A percentile compares a stretch with the other conserved stretches of the same genome.
These are phyloP conservation scores for Solanum pinnatisectum DNA, from an alignment of 257 asterid species.

Conservation along the genomic window DNA sequence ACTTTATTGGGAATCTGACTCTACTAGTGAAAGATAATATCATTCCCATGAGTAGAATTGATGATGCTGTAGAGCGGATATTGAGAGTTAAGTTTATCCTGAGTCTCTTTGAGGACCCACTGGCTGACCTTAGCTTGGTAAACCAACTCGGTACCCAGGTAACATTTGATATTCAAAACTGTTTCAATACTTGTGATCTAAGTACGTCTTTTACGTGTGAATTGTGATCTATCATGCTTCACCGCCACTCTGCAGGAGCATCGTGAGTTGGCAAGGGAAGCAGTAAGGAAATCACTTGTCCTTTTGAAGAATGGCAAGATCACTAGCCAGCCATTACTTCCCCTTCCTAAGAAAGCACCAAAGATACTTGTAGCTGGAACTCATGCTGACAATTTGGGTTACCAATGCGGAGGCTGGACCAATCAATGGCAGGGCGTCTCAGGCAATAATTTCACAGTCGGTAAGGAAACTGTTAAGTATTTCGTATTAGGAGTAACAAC, in stretches of 20 bases:
- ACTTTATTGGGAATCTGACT: conserved; percentile 21
- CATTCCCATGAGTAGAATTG: conserved; percentile 34
- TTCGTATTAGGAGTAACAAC: not conserved
- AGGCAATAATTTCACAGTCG: conserved; percentile 6
- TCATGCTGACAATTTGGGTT: conserved; percentile 28
- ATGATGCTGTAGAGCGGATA: conserved; percentile 35
- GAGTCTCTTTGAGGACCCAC: conserved; percentile 32
- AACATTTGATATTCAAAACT: not conserved
- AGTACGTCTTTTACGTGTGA: not conserved
- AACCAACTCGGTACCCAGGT: conserved; percentile 37
- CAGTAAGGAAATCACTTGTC: conserved; percentile 35
- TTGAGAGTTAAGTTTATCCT: conserved; percentile 31
- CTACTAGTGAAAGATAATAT: conserved; percentile 17
- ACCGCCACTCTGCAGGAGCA: conserved; percentile 9
- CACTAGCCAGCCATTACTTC: conserved; percentile 19
- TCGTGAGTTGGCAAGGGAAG: conserved; percentile 31
- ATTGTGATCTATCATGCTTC: not conserved
- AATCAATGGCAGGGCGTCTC: conserved; percentile 23
- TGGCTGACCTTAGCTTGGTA: conserved; percentile 25
- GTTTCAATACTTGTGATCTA: not conserved
- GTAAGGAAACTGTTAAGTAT: not conserved
- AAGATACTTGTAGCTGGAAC: conserved; percentile 25
- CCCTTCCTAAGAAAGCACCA: conserved; percentile 23
- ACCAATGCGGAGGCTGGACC: conserved; percentile 39
- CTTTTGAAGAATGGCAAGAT: conserved; percentile 21